Evolutionary conservation across 192 early-diverging fungal species (phyloP), one percentile per base, ranked within the genome.

Genomic region (Linnemannia elongata): DNA sequence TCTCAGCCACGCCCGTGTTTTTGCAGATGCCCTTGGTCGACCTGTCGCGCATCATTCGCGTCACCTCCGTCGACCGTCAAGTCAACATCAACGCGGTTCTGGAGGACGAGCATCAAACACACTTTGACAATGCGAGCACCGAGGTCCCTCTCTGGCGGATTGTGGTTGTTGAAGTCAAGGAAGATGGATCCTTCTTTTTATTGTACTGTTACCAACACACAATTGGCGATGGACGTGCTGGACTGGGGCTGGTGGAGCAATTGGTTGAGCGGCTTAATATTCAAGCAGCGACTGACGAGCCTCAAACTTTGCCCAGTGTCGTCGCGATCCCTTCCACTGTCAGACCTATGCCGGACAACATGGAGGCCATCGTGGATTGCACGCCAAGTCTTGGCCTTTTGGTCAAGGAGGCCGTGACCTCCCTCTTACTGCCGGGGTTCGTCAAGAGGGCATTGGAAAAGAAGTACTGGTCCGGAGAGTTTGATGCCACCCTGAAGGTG

Each of bases 61-160:
- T 80, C 68, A 71, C 39, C 1, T 57, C 77, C 2, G 70, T 85
- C 22, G 9, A 70, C 6, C 36, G 57, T 15, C 33, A 33, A 2
- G 42, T 47, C 30, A 68, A 85, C 4, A 52, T 85, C 41, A n/a
- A 74, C 22, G 55, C 76, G n/a, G 69, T 80, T 27, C 74, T 85
- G 10, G 78, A 79, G 57, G 36, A 76, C 1, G 83, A 85, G n/a
- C 83, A 85, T 52, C 33, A 47, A 0, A 3, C 20, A 0, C 52
- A 38, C 2, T 85, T 80, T 69, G 78, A 79, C 66, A 10, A 27
- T 20, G 10, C 45, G 1, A 44, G 76, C 18, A n/a, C 41, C n/a
- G 52, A 75, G 38, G 41, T 76, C 35, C 83, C 83, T n/a, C 83
- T 85, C 69, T 85, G 83, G 83, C 73, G 74, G 30, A 76, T 79